Conservation (phyloP, 345 rosid species). For the Melaleuca alternifolia region DNA sequence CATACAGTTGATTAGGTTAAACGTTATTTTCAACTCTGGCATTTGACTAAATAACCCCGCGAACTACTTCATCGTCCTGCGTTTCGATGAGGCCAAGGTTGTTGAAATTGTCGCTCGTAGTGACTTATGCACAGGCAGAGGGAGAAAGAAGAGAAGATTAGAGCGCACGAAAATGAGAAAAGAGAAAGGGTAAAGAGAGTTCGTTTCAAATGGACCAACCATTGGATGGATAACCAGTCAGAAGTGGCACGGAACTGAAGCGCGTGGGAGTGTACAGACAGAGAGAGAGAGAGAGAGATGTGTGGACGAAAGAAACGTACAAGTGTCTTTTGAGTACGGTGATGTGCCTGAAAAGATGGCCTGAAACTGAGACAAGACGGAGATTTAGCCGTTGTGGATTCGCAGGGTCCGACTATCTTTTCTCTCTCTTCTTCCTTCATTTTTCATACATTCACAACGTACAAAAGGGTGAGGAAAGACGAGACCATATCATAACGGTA, state of each 20-base stretch:
- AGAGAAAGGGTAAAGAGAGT: not conserved
- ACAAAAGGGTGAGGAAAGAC: not conserved
- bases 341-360: not conserved
- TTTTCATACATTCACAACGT: not conserved
- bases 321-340: not conserved
- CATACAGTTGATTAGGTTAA: not conserved
- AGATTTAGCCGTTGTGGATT: not conserved
- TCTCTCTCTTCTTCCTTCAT: not conserved
- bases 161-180: not conserved
- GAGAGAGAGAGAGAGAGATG: not conserved
- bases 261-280: not conserved
- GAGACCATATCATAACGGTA: not conserved
- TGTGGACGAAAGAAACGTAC: not conserved
- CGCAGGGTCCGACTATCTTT: not conserved
- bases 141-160: not conserved
- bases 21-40: not conserved
- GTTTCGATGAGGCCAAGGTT: not conserved
- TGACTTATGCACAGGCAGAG: not conserved
- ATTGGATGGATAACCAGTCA: not conserved
- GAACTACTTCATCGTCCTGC: not conserved
- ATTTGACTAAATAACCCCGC: not conserved
- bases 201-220: not conserved
- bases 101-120: not conserved
- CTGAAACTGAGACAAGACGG: not conserved
- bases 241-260: not conserved